A percentile compares a stretch with the other conserved stretches of the same genome.
These are phyloP conservation scores for Sclerotinia sclerotiorum DNA, from an alignment of 2,329 filamentous ascomycete genomes.

Conservation along the genomic window DNA sequence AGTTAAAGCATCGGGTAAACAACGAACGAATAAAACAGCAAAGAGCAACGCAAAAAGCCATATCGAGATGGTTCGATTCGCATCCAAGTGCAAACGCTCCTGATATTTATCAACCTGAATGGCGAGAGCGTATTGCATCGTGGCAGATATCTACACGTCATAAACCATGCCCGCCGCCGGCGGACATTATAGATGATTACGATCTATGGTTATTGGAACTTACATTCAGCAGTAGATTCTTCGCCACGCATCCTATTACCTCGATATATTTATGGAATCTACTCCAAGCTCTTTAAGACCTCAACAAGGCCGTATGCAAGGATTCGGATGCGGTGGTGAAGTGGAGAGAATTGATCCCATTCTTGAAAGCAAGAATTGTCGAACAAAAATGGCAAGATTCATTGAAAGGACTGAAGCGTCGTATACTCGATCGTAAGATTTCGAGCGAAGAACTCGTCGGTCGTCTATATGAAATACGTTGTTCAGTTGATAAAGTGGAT, in stretches of 20 bases:
- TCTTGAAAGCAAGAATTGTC: background rate
- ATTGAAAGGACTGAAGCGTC: background rate
- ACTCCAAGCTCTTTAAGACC: background rate
- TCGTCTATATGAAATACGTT: background rate
- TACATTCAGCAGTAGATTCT: background rate
- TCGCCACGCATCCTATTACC: background rate
- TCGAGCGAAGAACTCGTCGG: background rate
- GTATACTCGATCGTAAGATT: background rate
- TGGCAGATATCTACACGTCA: background rate
- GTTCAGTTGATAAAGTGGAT: slow-evolving; percentile 10
- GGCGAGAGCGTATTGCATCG: background rate
- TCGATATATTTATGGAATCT: background rate
- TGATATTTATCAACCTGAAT: slow-evolving; percentile 9
- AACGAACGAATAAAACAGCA: background rate
- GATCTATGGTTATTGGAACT: background rate
- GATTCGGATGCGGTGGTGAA: background rate
- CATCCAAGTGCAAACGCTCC: background rate
- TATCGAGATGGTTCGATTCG: slow-evolving; percentile 4
- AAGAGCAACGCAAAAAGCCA: background rate
- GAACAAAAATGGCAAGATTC: background rate
- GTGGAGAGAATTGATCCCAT: slow-evolving; percentile 4
- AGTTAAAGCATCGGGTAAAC: no score
- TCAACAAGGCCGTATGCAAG: background rate
- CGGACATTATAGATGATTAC: background rate
- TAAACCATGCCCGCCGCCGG: background rate